Evolutionary conservation across 2,329 filamentous ascomycete genomes (phyloP), one percentile per base, ranked within the genome.

Genomic region (Diaporthe ilicicola): DNA sequence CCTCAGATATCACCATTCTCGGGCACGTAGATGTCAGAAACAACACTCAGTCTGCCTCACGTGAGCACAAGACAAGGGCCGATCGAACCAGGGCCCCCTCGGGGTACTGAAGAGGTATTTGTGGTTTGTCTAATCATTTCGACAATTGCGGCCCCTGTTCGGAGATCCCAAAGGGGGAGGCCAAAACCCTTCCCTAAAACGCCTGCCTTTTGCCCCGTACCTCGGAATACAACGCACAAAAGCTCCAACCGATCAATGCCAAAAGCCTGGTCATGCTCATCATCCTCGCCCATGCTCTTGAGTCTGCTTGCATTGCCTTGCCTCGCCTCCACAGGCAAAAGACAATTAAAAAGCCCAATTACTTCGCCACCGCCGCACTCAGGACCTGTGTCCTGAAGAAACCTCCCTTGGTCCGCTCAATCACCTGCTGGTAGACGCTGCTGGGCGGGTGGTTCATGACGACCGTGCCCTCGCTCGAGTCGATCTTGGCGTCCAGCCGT

Each of bases 371-470:
- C 66, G 88, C 88, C n/a, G 88, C 86, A 75, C 85, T 97, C 76
- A 99, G 88, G 65, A 99, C 96, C 82, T 98, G 96, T 75, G 96
- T 99, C 80, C 96, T 88, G 90, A 99, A 99, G 89, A 98, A 98
- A 70, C 94, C 95, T 75, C 96, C 96, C 90, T 98, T 98, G 72
- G 96, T 99, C 85, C 94, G 91, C 89, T 99, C 96, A 79, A 99
- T 99, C 79, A 99, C 96, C 84, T 99, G 95, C 86, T 98, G 95
- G 85, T 99, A 98, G 76, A 99, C 95, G 74, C 94, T 97, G 86
- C 97, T 96, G 74, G 96, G 95, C 65, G 95, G 96, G 85, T 99
- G 96, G 87, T 99, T 98, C 95, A 99, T 99, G 77, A 98, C 91
- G 67, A 99, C 96, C 68, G 96, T 98, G 80, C 96, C 96, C 84